Base-by-base conservation (phyloP, 2,329 filamentous ascomycete genomes). In the Aspergillus sp. region DNA sequence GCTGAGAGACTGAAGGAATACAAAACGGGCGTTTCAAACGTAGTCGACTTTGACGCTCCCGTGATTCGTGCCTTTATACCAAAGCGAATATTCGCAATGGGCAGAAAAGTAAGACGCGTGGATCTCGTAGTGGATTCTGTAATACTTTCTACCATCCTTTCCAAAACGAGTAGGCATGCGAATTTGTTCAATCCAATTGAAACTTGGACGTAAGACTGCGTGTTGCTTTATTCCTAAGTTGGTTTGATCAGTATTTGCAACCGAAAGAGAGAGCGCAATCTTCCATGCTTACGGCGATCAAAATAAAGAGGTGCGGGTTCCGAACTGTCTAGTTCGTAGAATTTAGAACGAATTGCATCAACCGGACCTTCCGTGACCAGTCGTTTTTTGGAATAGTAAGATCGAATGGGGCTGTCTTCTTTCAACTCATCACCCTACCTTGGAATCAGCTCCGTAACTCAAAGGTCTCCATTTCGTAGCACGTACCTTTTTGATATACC, bases 401-500 rank as follows among this genome's bases (percentile, higher is more conserved):
- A 52, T 13, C 20, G 25, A 3, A 60, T 47, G 0, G 61, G 50
- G 3, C 52, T 19, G 11, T 36, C 29, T 32, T 65, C 58, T 29
- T 59, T 45, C n/a, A 65, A 51, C 5, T 38, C 48, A 6, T 63
- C 50, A 4, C 62, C 58, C 59, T 64, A n/a, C 10, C 29, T 16
- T 25, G 10, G 23, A 9, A 25, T 25, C 10, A 25, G 23, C 11
- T 20, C 17, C 21, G 11, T 34, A 16, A 16, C 3, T 19, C 13
- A 13, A 4, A n/a, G 41, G 20, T n/a, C n/a, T n/a, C n/a, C n/a
- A n/a, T n/a, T n/a, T n/a, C n/a, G n/a, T n/a, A n/a, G 11, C 10
- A 17, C 20, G 20, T 47, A 61, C 60, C 55, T 59, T 63, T 11
- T 49, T 7, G 5, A 64, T 45, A 38, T 65, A 59, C 63, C 63